These are phyloP conservation scores for Seiridium unicorne DNA, from an alignment of 2,329 filamentous ascomycete species.

Conservation along the genomic window DNA sequence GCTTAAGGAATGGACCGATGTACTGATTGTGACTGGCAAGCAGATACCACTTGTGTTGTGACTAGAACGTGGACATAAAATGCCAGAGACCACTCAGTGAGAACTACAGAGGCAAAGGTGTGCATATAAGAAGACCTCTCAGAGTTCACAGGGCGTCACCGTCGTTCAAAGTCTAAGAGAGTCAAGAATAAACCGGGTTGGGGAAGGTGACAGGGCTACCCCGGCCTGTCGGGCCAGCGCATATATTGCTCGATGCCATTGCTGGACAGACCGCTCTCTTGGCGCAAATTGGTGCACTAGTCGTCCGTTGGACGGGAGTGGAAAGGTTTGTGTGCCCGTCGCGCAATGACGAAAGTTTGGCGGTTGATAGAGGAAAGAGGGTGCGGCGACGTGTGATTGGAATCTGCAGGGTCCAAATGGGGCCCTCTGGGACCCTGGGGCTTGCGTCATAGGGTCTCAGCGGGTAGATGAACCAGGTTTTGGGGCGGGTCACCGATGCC, in stretches of 20 bases:
- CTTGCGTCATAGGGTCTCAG: conserved; percentile 6
- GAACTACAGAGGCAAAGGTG: background rate
- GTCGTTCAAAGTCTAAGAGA: background rate
- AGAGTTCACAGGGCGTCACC: background rate
- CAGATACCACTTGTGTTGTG: too few species aligned
- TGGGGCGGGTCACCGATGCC: background rate
- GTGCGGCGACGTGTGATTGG: conserved; percentile 4
- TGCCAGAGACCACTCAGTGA: background rate
- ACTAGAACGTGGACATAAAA: too few species aligned
- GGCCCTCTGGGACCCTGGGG: background rate
- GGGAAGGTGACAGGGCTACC: background rate
- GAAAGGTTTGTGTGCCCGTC: background rate
- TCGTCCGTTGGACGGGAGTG: background rate
- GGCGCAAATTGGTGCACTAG: background rate
- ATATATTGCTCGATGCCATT: background rate
- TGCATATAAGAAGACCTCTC: background rate
- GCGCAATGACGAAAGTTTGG: background rate
- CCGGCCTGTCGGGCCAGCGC: background rate
- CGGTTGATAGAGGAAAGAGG: background rate
- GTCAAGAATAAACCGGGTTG: background rate
- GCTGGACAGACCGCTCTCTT: conserved; percentile 1
- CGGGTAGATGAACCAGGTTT: background rate
- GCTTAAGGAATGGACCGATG: background rate
- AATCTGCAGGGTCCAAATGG: background rate
- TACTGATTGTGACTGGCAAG: background rate